Base-by-base conservation (phyloP, 2,329 filamentous ascomycete species). In the Colletotrichum paranaense region DNA sequence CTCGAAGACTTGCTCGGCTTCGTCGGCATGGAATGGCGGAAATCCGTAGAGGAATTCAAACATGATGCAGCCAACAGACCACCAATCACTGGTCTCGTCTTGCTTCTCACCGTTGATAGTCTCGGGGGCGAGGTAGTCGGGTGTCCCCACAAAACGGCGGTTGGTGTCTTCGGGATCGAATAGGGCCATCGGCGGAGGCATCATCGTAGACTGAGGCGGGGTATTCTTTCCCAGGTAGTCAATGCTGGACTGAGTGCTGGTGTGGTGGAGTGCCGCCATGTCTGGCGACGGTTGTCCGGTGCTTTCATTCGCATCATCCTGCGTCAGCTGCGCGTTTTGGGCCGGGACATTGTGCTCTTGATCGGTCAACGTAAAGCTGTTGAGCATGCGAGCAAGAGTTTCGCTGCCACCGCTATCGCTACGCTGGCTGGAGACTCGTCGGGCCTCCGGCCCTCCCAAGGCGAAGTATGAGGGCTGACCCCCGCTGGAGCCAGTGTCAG, bases 61-160 rank as follows among this genome's bases (percentile, higher is more conserved):
- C 82, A 98, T 86, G 77, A 99, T 98, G 81, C 97, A 99, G 1
- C 97, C 97, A n/a, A 99, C 89, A 26, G 97, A 98, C 97, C 97
- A 99, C 97, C 97, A 99, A 91, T 99, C 97, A 80, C 97, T 98
- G 77, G 96, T 97, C 82, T 98, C 96, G 79, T 99, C 97, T 82
- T 99, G 97, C 1, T 96, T 95, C 76, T 95, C 92, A 62, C 97
- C 97, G 76, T 95, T 95, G 80, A 99, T 97, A 0, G 97, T 99
- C 81, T 99, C 97, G 0, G 97, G 97, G 0, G 97, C 97, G 16
- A 99, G 89, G 80, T 99, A 99, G 82, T 99, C 97, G 0, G 97
- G 97, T 0, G 97, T 99, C 38, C 97, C 97, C 9, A 99, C 97
- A 78, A 99, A 99, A 52, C 95, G 92, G 67, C 97, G 91, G 80